Evolutionary conservation across 345 rosid genomes (phyloP).

Genomic region (Salix exigua): DNA sequence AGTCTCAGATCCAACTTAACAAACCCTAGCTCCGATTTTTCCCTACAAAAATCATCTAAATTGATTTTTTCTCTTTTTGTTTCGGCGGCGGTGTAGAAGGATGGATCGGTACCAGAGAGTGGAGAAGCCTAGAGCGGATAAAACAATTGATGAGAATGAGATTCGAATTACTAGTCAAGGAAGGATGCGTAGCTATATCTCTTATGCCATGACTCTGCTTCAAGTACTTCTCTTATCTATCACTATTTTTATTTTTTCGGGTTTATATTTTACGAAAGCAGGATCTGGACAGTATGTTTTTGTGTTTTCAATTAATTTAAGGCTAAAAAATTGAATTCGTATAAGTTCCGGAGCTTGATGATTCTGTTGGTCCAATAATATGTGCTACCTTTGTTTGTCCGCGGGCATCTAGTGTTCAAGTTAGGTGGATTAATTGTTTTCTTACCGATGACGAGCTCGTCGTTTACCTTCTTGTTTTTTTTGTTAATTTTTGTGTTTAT

Average conservation of each 20-base stretch:
- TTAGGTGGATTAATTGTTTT: background rate
- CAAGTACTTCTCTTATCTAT: conserved; percentile 39
- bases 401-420: background rate
- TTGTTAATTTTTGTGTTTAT: background rate
- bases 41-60: background rate
- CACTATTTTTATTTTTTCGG: background rate
- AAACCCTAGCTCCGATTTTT: conserved; percentile 6
- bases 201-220: conserved; percentile 79
- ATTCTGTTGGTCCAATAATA: background rate
- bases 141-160: conserved; percentile 81
- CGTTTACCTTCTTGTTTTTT: background rate
- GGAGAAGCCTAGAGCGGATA: conserved; percentile 69
- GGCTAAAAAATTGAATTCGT: background rate
- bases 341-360: background rate
- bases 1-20: conserved; percentile 24
- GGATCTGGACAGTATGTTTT: background rate
- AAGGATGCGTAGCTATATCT: conserved; percentile 78
- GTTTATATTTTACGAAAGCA: background rate
- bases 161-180: conserved; percentile 86
- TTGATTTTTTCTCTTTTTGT: background rate
- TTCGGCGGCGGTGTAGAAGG: conserved; percentile 15
- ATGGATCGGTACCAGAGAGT: conserved; percentile 85
- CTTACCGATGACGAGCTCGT: background rate
- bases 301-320: background rate
- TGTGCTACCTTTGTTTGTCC: background rate